phyloP scores from a whole-genome alignment of 2,329 filamentous ascomycete genomes.

The Fusarium fracticaudum region DNA sequence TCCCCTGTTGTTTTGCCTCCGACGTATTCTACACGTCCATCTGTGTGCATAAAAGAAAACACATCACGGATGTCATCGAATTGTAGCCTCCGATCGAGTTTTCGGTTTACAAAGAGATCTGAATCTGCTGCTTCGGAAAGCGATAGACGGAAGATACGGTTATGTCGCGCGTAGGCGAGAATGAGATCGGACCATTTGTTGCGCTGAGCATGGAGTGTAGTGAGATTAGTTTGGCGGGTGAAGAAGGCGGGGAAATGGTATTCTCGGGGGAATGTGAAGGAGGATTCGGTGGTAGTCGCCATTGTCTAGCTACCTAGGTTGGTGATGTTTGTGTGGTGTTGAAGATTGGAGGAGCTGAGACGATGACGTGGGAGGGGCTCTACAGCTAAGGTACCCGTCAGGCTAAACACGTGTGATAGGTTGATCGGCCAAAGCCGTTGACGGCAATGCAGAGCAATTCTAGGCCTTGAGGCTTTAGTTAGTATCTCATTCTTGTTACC shows the following conservation, averaged over 20 bases:
- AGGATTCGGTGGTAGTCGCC: conserved; percentile 24
- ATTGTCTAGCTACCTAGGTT: conserved; percentile 5
- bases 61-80: conserved; percentile 65
- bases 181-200: conserved; percentile 88
- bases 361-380: conserved; percentile 34
- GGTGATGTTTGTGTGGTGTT: conserved; percentile 24
- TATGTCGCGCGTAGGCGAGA: conserved; percentile 82
- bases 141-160: conserved; percentile 79
- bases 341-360: conserved; percentile 13
- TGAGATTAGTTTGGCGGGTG: conserved; percentile 79
- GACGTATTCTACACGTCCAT: conserved; percentile 75
- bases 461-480: neutral
- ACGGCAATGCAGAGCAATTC: neutral
- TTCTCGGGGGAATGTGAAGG: conserved; percentile 68
- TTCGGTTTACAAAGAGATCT: conserved; percentile 66
- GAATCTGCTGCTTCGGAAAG: conserved; percentile 65
- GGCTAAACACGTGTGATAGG: conserved; percentile 18
- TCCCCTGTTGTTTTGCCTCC: conserved; percentile 47
- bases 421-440: neutral
- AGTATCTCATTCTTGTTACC: neutral
- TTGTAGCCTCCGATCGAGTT: conserved; percentile 61
- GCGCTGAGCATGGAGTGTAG: conserved; percentile 79
- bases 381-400: neutral
- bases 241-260: conserved; percentile 88
- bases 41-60: conserved; percentile 66